Percentiles rank a stretch among this genome's conserved stretches.
Conservation (phyloP, 23 red algal species). For the Rhodosorus marinus region DNA sequence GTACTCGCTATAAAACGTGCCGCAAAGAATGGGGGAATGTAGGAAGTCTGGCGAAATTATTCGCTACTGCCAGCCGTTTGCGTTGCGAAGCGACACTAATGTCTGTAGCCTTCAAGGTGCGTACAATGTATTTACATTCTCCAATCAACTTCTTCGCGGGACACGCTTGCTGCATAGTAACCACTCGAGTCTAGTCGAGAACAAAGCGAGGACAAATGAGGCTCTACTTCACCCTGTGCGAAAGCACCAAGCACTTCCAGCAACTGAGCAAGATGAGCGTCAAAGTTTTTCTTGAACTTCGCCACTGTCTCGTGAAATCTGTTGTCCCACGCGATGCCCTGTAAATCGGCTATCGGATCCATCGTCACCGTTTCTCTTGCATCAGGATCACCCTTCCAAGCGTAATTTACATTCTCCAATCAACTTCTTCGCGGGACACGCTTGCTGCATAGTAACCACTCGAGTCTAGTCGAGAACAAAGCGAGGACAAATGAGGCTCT, state of each 20-base stretch:
- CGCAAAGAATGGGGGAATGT: no score
- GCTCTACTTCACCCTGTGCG: slow-evolving; percentile 1
- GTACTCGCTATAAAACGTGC: no score
- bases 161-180: slow-evolving; percentile 4
- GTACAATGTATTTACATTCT: no score
- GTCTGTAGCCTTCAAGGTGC: no score
- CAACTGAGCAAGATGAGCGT: slow-evolving; percentile 3
- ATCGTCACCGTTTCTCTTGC: neutral
- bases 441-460: slow-evolving; percentile 5
- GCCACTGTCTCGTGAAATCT: neutral
- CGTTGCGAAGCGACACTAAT: no score
- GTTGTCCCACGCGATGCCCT: neutral
- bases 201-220: slow-evolving; percentile 8
- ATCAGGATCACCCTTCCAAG: neutral
- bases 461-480: slow-evolving; percentile 11
- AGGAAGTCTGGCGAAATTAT: no score
- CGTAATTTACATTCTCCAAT: no score
- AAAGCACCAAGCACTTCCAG: slow-evolving; percentile 6
- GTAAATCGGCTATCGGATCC: neutral
- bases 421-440: no score
- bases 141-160: no score
- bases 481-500: slow-evolving; percentile 6
- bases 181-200: slow-evolving; percentile 9
- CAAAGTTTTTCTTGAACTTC: slow-evolving; percentile 1
- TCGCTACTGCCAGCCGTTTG: no score